Percentiles rank a stretch among this genome's conserved stretches.
Evolutionary conservation across 345 rosid species (phyloP).

Genomic region (Aquilaria malaccensis): DNA sequence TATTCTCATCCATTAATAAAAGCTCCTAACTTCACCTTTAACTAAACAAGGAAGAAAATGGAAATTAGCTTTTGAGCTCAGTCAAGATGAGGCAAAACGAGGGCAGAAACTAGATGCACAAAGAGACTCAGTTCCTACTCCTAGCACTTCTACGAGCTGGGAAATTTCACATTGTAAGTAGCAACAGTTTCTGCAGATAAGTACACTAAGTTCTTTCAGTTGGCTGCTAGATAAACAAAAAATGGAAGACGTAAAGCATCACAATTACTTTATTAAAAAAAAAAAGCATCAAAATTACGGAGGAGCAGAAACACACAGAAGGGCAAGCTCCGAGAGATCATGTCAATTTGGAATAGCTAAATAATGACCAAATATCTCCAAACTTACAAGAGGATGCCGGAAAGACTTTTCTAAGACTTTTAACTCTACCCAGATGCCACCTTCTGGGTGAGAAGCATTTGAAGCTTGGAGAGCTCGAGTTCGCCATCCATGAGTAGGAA

Average conservation of each 20-base stretch:
- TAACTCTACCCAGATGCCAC: constrained; percentile 8
- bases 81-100: neutral
- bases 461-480: constrained; percentile 6
- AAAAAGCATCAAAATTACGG: constrained; percentile 13
- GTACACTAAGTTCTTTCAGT: neutral
- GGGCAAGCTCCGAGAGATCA: neutral
- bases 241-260: constrained; percentile 14
- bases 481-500: constrained; percentile 9
- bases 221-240: neutral
- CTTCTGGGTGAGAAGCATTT: neutral
- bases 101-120: neutral
- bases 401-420: neutral
- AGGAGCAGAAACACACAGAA: constrained; percentile 10
- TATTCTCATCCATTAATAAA: constrained; percentile 35
- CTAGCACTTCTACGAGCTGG: too few species aligned
- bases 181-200: too few species aligned
- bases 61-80: constrained; percentile 8
- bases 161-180: too few species aligned
- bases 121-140: neutral
- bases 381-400: constrained; percentile 16
- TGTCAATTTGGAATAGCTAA: neutral
- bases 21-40: constrained; percentile 20
- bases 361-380: constrained; percentile 3
- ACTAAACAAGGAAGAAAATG: constrained; percentile 15
- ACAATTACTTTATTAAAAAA: constrained; percentile 5